Evolutionary conservation across 31 red algal genomes (phyloP), one percentile per base, ranked within the genome.

Genomic region (Porphyra umbilicalis): DNA sequence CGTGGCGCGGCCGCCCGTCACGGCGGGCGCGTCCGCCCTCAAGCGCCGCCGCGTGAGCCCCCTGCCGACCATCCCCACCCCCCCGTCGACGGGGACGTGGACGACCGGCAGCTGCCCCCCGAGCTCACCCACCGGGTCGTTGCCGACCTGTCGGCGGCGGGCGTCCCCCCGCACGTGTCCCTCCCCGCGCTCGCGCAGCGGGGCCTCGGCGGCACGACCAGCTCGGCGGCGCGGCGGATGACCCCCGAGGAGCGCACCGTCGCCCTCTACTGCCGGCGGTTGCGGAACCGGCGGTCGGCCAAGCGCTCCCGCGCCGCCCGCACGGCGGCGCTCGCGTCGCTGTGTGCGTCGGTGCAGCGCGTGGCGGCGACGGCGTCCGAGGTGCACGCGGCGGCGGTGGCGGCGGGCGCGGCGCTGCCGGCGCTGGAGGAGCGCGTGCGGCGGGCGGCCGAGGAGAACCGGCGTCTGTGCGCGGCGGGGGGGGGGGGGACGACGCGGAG

Each of bases 281-380:
- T 96, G 78, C 82, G 94, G 25, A 96, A 96, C 82, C 44, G 94
- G 39, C 84, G 90, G 83, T 92, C 89, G 75, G 94, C 94, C 30
- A 92, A 90, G 76, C 87, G 94, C 10, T 88, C 83, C 9, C 85
- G 94, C 25, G 92, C 87, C 30, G 42, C 82, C 13, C 87, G 92
- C 13, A 84, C 86, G 80, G 83, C 83, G 18, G 88, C 91, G 13
- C 34, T 78, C 76, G 76, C 57, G 20, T 29, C 57, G 20, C 57
- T 71, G 4, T 18, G 25, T 29, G 57, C 57, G 57, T 0, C 57
- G 42, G 30, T 29, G 25, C 25, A 18, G 2, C 2, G 25, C 3
- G 57, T 71, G 4, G 57, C 57, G 2, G 57, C 25, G 20, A 18
- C 25, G 2, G 57, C 57, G 20, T 18, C 57, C 4, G 57, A 18